Conservation (phyloP, 2,329 filamentous ascomycete species). For the Cordyceps pruinosa region DNA sequence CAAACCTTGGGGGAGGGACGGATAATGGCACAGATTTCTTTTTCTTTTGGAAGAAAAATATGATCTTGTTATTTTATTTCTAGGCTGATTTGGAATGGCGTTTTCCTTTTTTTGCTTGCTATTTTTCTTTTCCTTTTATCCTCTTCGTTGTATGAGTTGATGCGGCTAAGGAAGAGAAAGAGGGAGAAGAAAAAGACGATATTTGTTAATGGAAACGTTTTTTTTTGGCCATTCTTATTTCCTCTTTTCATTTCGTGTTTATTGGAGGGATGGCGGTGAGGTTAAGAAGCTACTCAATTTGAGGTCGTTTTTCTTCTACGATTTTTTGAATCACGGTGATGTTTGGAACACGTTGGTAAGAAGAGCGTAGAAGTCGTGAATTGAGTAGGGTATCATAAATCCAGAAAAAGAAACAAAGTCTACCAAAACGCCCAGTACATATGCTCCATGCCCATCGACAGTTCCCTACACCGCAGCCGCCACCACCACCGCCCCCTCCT, state of each 20-base stretch:
- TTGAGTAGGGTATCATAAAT: conserved; percentile 13
- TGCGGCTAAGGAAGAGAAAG: not conserved
- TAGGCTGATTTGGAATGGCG: not conserved
- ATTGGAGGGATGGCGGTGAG: not conserved
- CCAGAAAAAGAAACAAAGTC: not conserved
- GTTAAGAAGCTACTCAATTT: not conserved
- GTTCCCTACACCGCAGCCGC: not conserved
- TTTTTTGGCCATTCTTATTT: not conserved
- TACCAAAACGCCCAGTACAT: conserved; percentile 3
- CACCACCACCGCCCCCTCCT: conserved; percentile 16
- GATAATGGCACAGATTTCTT: not conserved
- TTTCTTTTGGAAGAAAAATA: not conserved
- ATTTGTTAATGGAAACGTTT: not conserved
- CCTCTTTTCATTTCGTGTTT: not conserved
- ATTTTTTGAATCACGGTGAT: too few species aligned
- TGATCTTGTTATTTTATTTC: not conserved
- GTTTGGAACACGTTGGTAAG: not conserved
- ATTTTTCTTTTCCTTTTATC: not conserved
- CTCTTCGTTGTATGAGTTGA: not conserved
- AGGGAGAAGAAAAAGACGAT: not conserved
- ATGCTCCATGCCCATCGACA: not conserved
- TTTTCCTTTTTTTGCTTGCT: not conserved
- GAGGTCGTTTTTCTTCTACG: not conserved
- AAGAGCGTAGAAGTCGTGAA: not conserved
- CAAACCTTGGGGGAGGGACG: not conserved